phyloP scores from a whole-genome alignment of 78 protist species.

The Speleostelium caveatum region DNA sequence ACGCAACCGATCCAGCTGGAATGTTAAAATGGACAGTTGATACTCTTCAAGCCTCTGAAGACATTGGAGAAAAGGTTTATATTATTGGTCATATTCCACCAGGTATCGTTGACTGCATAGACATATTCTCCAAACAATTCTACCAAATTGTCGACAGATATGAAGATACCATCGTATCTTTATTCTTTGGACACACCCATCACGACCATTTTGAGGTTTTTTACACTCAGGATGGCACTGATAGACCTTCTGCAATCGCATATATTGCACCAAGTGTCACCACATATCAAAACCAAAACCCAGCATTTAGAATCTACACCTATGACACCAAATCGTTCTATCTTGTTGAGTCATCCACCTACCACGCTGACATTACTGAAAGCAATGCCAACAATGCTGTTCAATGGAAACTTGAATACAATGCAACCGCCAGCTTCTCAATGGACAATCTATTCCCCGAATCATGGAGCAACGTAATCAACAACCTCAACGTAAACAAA shows the following conservation, averaged over 20 bases:
- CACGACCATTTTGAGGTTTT: conserved; percentile 39
- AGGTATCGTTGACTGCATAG: conserved; percentile 59
- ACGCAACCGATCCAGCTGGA: conserved; percentile 57
- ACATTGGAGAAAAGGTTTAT: conserved; percentile 31
- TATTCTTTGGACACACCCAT: conserved; percentile 71
- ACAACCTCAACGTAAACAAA: not conserved
- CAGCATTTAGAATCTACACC: conserved; percentile 57
- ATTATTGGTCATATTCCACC: conserved; percentile 70
- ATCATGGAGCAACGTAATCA: conserved; percentile 7
- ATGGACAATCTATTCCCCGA: conserved; percentile 27
- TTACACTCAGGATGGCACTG: conserved; percentile 9
- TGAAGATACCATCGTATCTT: conserved; percentile 47
- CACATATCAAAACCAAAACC: conserved; percentile 66
- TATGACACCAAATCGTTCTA: conserved; percentile 10
- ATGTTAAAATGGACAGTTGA: conserved; percentile 45
- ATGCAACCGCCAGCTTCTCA: conserved; percentile 17
- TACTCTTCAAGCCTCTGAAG: conserved; percentile 25
- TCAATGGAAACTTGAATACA: conserved; percentile 43
- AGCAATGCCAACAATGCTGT: conserved; percentile 22
- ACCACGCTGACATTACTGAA: conserved; percentile 12
- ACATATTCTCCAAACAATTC: conserved; percentile 47
- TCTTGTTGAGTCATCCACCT: conserved; percentile 35
- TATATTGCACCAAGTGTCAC: conserved; percentile 51
- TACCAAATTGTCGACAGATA: conserved; percentile 55
- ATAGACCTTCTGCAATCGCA: conserved; percentile 17